Percentiles rank a stretch among this genome's conserved stretches.
Conservation (phyloP, 768 basidiomycete species). For the Coprinopsis cinerea region DNA sequence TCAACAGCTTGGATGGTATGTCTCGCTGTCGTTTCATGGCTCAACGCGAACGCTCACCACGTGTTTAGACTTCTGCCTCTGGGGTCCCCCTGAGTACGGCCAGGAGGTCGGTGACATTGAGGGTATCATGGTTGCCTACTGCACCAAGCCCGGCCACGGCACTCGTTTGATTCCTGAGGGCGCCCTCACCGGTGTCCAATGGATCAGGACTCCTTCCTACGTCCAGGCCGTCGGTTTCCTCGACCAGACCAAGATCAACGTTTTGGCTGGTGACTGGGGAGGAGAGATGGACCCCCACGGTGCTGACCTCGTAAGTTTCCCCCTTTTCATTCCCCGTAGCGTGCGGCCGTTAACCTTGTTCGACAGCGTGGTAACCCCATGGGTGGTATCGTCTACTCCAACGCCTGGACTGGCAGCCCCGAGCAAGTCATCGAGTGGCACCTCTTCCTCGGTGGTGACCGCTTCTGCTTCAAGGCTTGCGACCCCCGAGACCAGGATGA, state of each 20-base stretch:
- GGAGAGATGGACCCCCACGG: slow-evolving; percentile 72
- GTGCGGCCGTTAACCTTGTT: slow-evolving; percentile 32
- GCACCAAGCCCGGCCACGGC: slow-evolving; percentile 56
- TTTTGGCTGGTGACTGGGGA: slow-evolving; percentile 46
- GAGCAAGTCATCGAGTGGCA: slow-evolving; percentile 65
- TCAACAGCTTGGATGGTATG: slow-evolving; percentile 40
- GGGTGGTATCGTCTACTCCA: slow-evolving; percentile 64
- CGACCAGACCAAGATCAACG: slow-evolving; percentile 50
- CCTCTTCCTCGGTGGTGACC: slow-evolving; percentile 64
- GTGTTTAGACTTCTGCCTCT: slow-evolving; percentile 48
- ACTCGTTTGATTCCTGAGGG: slow-evolving; percentile 57
- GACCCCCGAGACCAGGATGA: slow-evolving; percentile 47
- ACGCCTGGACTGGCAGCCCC: slow-evolving; percentile 39
- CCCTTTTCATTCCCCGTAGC: background rate
- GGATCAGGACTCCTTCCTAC: slow-evolving; percentile 47
- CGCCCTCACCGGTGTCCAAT: slow-evolving; percentile 51
- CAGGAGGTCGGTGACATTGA: slow-evolving; percentile 52
- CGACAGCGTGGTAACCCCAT: slow-evolving; percentile 77
- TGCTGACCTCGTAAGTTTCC: slow-evolving; percentile 28
- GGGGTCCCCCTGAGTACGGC: slow-evolving; percentile 42
- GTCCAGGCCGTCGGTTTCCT: slow-evolving; percentile 51
- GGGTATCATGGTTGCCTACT: slow-evolving; percentile 61
- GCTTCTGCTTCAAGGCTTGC: slow-evolving; percentile 71
- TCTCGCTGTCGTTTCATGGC: background rate
- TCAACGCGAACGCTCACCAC: background rate